A percentile compares a stretch with the other conserved stretches of the same genome.
Conservation (phyloP, 2,329 filamentous ascomycete species). For the Emmonsia crescens region DNA sequence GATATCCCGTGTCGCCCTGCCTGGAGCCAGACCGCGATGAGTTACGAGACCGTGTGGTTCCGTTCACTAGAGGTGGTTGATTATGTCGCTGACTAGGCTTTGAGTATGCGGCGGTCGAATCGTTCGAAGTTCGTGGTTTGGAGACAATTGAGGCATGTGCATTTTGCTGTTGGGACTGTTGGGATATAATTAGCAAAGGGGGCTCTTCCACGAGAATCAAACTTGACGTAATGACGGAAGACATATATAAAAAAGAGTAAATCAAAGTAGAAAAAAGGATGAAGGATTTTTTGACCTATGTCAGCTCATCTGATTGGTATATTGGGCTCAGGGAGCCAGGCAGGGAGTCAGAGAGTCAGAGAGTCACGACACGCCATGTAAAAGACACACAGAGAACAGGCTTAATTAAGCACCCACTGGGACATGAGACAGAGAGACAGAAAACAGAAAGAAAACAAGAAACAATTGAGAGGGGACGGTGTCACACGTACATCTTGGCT, state of each 20-base stretch:
- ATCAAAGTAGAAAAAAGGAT: neutral
- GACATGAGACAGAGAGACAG: neutral
- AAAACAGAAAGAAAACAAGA: conserved; percentile 1
- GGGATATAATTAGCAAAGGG: neutral
- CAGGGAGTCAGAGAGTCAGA: neutral
- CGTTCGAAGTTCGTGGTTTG: conserved; percentile 28
- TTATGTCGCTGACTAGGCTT: conserved; percentile 22
- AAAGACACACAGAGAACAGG: neutral
- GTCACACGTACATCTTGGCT: conserved; percentile 26
- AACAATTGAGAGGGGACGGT: conserved; percentile 1
- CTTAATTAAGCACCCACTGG: conserved; percentile 1
- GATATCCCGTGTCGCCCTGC: conserved; percentile 21
- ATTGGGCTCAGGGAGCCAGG: neutral
- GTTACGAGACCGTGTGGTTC: conserved; percentile 23
- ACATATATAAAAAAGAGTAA: neutral
- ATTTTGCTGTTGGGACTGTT: conserved; percentile 5
- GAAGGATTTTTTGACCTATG: neutral
- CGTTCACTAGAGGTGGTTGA: conserved; percentile 22
- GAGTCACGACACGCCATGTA: neutral
- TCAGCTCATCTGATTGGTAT: neutral
- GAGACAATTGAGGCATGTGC: conserved; percentile 13
- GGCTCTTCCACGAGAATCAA: neutral
- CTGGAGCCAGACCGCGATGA: conserved; percentile 26
- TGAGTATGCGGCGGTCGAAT: conserved; percentile 22
- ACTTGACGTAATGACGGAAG: neutral